Conservation (phyloP, 257 asterid species). For the Craterostigma plantagineum region DNA sequence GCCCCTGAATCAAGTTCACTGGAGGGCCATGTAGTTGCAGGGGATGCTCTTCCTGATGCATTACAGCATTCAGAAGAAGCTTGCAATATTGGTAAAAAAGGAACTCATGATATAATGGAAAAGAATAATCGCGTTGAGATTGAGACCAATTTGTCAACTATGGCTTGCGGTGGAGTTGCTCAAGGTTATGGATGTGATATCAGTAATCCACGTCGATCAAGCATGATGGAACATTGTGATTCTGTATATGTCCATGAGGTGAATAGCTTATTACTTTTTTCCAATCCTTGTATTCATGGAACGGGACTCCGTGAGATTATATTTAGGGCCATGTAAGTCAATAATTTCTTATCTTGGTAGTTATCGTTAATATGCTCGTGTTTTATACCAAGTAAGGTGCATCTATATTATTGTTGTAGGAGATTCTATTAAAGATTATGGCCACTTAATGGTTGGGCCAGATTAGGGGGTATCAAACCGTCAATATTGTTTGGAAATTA, state of each 20-base stretch:
- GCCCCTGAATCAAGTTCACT: constrained; percentile 31
- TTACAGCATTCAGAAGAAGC: constrained; percentile 26
- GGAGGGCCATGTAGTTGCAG: constrained; percentile 54
- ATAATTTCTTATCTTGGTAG: neutral
- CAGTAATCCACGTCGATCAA: constrained; percentile 17
- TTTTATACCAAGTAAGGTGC: too few relatives aligned
- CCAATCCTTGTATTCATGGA: constrained; percentile 5
- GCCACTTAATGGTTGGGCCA: too few relatives aligned
- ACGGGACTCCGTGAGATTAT: too few relatives aligned
- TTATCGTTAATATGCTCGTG: neutral
- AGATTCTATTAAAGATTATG: too few relatives aligned
- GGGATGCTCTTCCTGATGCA: constrained; percentile 76
- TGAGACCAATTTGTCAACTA: constrained; percentile 10
- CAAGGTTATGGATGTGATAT: constrained; percentile 15
- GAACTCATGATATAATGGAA: constrained; percentile 8
- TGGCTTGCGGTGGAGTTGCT: constrained; percentile 23
- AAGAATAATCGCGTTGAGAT: constrained; percentile 14
- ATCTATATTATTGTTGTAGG: too few relatives aligned
- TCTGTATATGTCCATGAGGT: constrained; percentile 49
- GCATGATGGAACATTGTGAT: constrained; percentile 40
- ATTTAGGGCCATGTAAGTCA: neutral
- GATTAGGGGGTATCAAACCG: too few relatives aligned
- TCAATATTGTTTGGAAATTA: too few relatives aligned
- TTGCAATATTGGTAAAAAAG: constrained; percentile 7
- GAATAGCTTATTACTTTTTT: constrained; percentile 3